Evolutionary conservation across 73 alveolate species (phyloP).

Genomic region (Uronychia binucleata): DNA sequence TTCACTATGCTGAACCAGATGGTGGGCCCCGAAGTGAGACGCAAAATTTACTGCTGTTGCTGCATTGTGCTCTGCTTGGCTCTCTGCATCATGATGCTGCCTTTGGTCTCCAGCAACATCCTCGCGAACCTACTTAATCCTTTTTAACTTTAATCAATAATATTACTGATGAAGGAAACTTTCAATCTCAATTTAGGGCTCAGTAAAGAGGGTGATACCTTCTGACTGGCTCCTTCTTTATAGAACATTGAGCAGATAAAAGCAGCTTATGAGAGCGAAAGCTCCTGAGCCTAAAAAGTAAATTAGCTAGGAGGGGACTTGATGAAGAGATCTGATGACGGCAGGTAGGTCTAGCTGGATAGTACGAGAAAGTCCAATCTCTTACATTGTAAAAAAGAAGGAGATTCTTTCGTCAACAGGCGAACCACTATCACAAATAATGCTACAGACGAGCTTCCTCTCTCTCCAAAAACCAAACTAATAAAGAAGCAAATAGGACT

Average conservation of each 20-base stretch:
- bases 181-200: too few relatives aligned
- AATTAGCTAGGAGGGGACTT: background rate
- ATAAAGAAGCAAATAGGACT: background rate
- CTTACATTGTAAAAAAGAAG: too few relatives aligned
- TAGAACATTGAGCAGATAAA: background rate
- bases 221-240: background rate
- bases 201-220: too few relatives aligned
- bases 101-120: slow-evolving; percentile 37
- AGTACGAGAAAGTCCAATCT: background rate
- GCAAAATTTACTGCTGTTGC: slow-evolving; percentile 73
- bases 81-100: slow-evolving; percentile 44
- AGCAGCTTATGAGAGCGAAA: background rate
- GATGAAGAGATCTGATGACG: background rate
- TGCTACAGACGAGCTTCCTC: background rate
- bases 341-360: background rate
- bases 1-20: slow-evolving; percentile 83
- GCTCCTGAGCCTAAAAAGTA: background rate
- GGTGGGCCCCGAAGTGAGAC: slow-evolving; percentile 88
- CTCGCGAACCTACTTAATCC: slow-evolving; percentile 11
- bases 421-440: background rate
- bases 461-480: background rate
- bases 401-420: background rate
- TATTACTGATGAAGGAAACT: background rate
- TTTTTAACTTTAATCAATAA: background rate
- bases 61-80: slow-evolving; percentile 67